phyloP scores from a whole-genome alignment of 805 yeast genomes.

The Yamadazyma takamatsuzukensis region DNA sequence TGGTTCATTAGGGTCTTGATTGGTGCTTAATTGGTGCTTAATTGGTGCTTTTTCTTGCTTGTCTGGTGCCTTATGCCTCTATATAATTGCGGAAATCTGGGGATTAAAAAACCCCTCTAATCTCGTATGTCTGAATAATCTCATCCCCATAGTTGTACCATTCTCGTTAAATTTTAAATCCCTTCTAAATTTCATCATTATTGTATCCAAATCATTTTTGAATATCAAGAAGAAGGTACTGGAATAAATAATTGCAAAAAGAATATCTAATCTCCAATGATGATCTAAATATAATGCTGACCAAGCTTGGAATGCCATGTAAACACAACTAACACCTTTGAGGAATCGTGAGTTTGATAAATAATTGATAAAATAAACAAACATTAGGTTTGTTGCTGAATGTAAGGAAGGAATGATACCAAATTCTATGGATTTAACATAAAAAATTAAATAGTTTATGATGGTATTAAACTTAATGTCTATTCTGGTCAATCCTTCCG shows the following conservation, averaged over 20 bases:
- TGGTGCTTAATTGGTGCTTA: no score
- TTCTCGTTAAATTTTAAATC: conserved; percentile 34
- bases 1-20: no score
- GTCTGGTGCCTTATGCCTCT: no score
- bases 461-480: conserved; percentile 31
- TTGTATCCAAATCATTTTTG: conserved; percentile 16
- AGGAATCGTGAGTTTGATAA: conserved; percentile 34
- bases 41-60: no score
- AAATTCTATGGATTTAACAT: conserved; percentile 32
- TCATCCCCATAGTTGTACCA: conserved; percentile 60
- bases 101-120: conserved; percentile 55
- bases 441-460: conserved; percentile 9
- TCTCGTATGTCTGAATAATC: conserved; percentile 49
- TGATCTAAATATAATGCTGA: conserved; percentile 70
- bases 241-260: conserved; percentile 50
- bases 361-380: conserved; percentile 41
- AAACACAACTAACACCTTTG: conserved; percentile 35
- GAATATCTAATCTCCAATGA: conserved; percentile 63
- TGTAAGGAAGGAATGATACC: conserved; percentile 63
- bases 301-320: conserved; percentile 66
- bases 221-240: conserved; percentile 10
- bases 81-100: no score
- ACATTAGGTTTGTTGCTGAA: conserved; percentile 59
- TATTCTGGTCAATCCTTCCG: conserved; percentile 68
- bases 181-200: conserved; percentile 32